These are phyloP conservation scores for Hexamita inflata DNA, from an alignment of 208 protist genomes.

Conservation along the genomic window DNA sequence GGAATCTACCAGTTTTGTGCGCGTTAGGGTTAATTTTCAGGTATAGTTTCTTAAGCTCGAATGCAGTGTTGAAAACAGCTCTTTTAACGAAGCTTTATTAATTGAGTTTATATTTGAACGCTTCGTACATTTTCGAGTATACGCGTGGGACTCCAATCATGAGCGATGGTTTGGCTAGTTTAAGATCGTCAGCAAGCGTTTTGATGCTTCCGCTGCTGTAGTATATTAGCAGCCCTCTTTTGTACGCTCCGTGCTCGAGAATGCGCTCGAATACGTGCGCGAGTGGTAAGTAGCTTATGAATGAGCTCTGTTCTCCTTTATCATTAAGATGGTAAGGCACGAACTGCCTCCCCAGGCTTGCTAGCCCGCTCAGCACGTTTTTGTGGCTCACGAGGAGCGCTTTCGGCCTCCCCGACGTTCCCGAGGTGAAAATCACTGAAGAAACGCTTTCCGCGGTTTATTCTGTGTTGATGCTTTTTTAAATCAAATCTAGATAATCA, in stretches of 20 bases:
- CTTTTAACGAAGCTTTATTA: not conserved
- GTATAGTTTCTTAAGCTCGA: not conserved
- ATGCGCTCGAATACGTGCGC: not conserved
- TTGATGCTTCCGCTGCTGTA: not conserved
- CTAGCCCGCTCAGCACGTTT: not conserved
- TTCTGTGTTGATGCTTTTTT: not conserved
- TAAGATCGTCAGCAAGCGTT: not conserved
- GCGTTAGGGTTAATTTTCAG: not conserved
- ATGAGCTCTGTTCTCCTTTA: not conserved
- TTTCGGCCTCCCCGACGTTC: not conserved
- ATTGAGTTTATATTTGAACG: not conserved
- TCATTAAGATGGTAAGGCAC: not conserved
- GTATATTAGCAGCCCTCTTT: not conserved
- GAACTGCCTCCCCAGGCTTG: not conserved
- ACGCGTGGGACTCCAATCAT: not conserved
- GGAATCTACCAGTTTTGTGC: not conserved
- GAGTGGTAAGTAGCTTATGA: not conserved
- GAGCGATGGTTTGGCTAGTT: not conserved
- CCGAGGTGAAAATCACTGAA: not conserved
- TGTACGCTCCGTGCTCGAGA: not conserved
- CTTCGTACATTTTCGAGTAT: not conserved
- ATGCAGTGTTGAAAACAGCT: not conserved
- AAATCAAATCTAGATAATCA: not conserved
- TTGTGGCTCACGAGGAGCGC: not conserved
- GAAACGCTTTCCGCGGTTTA: not conserved